Evolutionary conservation across 176 grass and related monocot species (phyloP).

Genomic region (Phragmites australis): DNA sequence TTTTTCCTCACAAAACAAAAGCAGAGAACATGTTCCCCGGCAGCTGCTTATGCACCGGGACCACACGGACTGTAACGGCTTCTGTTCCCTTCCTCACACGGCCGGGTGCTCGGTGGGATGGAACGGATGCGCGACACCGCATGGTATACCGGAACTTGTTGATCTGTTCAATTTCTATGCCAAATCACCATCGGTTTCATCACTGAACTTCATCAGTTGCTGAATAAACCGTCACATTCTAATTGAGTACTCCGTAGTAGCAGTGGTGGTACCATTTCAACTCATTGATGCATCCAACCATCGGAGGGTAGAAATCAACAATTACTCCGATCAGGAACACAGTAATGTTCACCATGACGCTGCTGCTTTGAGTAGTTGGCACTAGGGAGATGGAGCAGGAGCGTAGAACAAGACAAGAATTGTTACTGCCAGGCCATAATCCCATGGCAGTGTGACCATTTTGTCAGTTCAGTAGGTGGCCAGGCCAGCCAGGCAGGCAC

Average conservation of each 20-base stretch:
- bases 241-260: too few species aligned
- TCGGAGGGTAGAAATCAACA: background rate
- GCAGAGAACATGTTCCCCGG: too few species aligned
- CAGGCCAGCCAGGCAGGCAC: background rate
- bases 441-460: constrained; percentile 22
- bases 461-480: constrained; percentile 30
- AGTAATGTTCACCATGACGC: background rate
- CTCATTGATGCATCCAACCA: background rate
- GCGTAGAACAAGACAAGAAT: background rate
- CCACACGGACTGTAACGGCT: too few species aligned
- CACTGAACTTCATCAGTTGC: too few species aligned
- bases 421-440: background rate
- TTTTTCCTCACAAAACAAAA: too few species aligned
- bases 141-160: background rate
- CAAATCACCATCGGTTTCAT: background rate
- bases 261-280: background rate
- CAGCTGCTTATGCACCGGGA: too few species aligned
- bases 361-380: background rate
- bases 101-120: too few species aligned
- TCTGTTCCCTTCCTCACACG: too few species aligned
- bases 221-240: background rate
- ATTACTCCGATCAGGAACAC: background rate
- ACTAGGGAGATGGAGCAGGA: background rate
- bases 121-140: too few species aligned
- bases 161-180: background rate